Base-by-base conservation (phyloP, 345 rosid genomes). In the Alliaria petiolata region DNA sequence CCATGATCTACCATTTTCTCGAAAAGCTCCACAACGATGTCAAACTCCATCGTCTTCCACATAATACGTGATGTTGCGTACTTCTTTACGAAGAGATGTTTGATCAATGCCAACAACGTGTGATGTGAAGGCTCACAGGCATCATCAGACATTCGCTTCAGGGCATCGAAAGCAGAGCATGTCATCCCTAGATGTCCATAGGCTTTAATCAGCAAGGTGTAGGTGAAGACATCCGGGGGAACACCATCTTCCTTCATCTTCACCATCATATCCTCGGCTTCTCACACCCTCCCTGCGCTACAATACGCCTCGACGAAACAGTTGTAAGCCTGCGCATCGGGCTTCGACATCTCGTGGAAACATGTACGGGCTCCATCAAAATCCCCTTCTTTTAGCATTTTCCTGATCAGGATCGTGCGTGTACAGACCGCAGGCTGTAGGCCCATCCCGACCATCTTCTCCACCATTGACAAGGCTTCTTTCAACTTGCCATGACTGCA, bases 51-150 rank as follows among this genome's bases (percentile, higher is more conserved):
- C 34, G 54, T 67, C 75, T 71, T 81, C 93, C 93, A 87, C 47
- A 81, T 80, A 79, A 77, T 78, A 77, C 75, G 5, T 0, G 5
- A 22, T 35, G 39, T 2, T 2, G 39, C 12, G 9, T 28, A 28
- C 31, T 28, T 28, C 31, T 28, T 28, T 28, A 0, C 6, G 31
- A 28, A 28, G 31, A 87, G 78, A 76, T 86, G 82, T 70, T 72
- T 81, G 81, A 90, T 78, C 72, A 90, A 66, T 67, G 76, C 67
- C 25, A 82, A 74, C 78, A 79, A 87, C 0, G 89, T 82, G 38
- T 74, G 82, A 69, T 82, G 84, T 61, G 96, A 87, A 74, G 96
- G 93, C 73, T 86, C 86, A 50, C 88, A 86, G 31, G 79, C 81
- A 67, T 83, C 51, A 81, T 78, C 85, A 76, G 83, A 79, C 93